Base-by-base conservation (phyloP, 192 early-diverging fungal species). In the Ambispora gerdemannii region DNA sequence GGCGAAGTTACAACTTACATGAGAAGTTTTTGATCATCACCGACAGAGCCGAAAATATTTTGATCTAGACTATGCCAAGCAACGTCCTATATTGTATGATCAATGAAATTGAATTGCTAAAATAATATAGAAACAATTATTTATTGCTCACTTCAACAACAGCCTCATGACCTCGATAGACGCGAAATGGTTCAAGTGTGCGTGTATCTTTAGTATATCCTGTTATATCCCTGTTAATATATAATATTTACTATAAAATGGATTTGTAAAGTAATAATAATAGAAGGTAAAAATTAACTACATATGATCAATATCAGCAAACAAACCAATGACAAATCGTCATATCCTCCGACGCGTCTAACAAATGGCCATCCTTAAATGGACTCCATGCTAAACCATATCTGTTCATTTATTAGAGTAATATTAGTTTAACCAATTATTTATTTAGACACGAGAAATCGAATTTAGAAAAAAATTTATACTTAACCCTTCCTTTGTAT, bases 381-480 rank as follows among this genome's bases (percentile, higher is more conserved):
- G 87, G 87, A 79, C 91, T 95, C 97, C 97, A 99, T 27, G 94
- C 85, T 75, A 97, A 82, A 25, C 97, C 97, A 74, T 93, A 94
- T 51, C 92, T 92, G 50, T 2, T 13, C 13, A 1, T 61, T 50
- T 22, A 25, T 55, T 2, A 24, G 52, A 25, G 4, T n/a, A n/a
- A n/a, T n/a, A n/a, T n/a, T n/a, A n/a, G n/a, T n/a, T n/a, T n/a
- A n/a, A n/a, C n/a, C n/a, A n/a, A n/a, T n/a, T n/a, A 43, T 10
- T 43, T 43, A 10, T 10, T 15, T 15, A 43, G 15, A 43, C 6
- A 43, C 15, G 6, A 43, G 38, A 43, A 10, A 10, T 43, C 38
- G 15, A 43, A 43, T 43, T 43, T 43, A 43, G 6, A 38, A 13
- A 50, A 27, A 30, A 11, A 53, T 20, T n/a, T 4, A 35, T 19